These are phyloP conservation scores for Backusella tuberculispora DNA, from an alignment of 192 early-diverging fungal species.

Conservation along the genomic window DNA sequence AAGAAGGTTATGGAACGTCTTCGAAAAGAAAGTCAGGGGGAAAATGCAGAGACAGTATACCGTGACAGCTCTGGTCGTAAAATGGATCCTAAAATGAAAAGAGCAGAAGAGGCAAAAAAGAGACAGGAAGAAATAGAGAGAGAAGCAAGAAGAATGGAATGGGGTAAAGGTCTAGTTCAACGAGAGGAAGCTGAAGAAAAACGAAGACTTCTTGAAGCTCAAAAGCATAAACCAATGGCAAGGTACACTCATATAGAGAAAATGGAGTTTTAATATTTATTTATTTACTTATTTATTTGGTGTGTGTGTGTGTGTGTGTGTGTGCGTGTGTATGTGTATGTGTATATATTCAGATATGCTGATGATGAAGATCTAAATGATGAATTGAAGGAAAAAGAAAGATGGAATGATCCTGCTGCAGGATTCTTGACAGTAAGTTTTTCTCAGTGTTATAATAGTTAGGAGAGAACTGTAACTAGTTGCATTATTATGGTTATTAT, in stretches of 20 bases:
- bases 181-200: slow-evolving; percentile 47
- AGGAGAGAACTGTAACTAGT: too few relatives aligned
- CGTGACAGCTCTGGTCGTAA: slow-evolving; percentile 41
- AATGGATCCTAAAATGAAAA: slow-evolving; percentile 32
- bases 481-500: background rate
- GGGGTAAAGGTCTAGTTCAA: slow-evolving; percentile 62
- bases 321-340: background rate
- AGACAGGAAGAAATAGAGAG: slow-evolving; percentile 51
- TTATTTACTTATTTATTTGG: background rate
- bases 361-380: slow-evolving; percentile 68
- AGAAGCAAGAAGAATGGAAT: slow-evolving; percentile 57
- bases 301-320: background rate
- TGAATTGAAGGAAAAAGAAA: slow-evolving; percentile 57
- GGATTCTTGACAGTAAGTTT: slow-evolving; percentile 51
- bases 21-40: slow-evolving; percentile 15
- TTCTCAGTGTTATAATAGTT: slow-evolving; percentile 2
- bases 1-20: slow-evolving; percentile 21
- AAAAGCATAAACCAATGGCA: slow-evolving; percentile 55
- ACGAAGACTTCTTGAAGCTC: slow-evolving; percentile 44
- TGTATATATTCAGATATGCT: slow-evolving; percentile 46
- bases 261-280: background rate
- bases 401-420: slow-evolving; percentile 72
- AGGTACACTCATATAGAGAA: slow-evolving; percentile 38
- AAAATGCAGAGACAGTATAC: slow-evolving; percentile 40
- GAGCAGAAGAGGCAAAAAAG: slow-evolving; percentile 39